Evolutionary conservation across 2,329 filamentous ascomycete genomes (phyloP).

Genomic region (Immersiporthe knoxdaviesiana): DNA sequence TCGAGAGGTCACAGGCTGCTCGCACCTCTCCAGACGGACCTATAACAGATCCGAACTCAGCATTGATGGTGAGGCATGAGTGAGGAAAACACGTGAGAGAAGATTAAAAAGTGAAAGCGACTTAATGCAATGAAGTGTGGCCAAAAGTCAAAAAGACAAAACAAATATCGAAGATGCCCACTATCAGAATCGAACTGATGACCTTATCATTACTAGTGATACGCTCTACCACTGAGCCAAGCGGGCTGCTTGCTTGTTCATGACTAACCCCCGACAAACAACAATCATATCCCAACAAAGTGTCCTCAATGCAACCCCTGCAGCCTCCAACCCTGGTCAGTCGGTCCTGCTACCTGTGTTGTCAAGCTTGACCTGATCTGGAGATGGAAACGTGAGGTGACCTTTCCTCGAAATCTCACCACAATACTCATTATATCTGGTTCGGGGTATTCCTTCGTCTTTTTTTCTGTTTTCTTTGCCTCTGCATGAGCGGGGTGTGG

Average conservation of each 20-base stretch:
- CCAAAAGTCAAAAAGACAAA: background rate
- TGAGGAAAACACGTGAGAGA: too few species aligned
- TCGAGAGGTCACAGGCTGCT: too few species aligned
- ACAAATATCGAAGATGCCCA: slow-evolving; percentile 15
- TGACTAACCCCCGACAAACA: background rate
- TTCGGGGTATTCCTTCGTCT: background rate
- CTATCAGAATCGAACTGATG: slow-evolving; percentile 29
- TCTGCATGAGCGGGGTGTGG: background rate
- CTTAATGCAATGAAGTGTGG: too few species aligned
- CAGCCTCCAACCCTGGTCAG: background rate
- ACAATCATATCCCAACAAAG: too few species aligned
- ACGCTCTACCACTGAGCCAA: slow-evolving; percentile 31
- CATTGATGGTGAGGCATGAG: too few species aligned
- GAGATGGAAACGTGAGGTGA: background rate
- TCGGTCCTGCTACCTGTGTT: background rate
- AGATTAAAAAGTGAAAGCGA: background rate
- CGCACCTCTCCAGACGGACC: too few species aligned
- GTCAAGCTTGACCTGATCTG: background rate
- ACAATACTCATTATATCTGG: background rate
- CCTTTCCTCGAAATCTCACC: background rate
- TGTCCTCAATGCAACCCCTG: too few species aligned
- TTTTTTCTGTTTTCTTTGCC: background rate
- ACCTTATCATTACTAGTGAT: slow-evolving; percentile 31
- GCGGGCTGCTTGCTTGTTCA: background rate
- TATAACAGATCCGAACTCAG: too few species aligned